Conservation (phyloP, 2,329 filamentous ascomycete genomes). For the Hypoxylon sp. region DNA sequence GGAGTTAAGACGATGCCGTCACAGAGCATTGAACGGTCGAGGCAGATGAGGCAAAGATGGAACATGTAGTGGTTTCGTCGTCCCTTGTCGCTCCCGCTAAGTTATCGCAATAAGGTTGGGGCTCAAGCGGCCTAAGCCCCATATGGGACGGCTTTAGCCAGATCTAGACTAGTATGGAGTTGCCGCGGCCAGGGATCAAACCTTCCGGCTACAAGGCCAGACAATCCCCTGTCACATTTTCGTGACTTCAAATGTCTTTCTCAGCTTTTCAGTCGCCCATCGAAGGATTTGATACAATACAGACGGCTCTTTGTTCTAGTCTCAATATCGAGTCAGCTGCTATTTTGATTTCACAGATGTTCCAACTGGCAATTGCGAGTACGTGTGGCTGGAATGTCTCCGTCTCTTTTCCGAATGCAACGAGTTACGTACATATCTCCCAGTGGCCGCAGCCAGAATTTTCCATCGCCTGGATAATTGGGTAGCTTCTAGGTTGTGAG, state of each 20-base stretch:
- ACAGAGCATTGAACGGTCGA: constrained; percentile 45
- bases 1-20: constrained; percentile 33
- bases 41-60: constrained; percentile 61
- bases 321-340: constrained; percentile 5
- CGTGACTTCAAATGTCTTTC: constrained; percentile 14
- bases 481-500: constrained; percentile 7
- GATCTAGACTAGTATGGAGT: constrained; percentile 44
- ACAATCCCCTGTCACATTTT: constrained; percentile 41
- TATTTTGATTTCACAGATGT: constrained; percentile 6
- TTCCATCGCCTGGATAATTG: background rate
- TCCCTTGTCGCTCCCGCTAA: constrained; percentile 53
- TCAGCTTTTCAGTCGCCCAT: constrained; percentile 14
- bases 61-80: constrained; percentile 62
- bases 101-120: constrained; percentile 47
- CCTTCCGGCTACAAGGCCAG: constrained; percentile 34
- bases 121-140: constrained; percentile 44
- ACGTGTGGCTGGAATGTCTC: constrained; percentile 36
- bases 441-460: background rate
- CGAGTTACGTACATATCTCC: constrained; percentile 12
- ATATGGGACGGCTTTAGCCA: constrained; percentile 34
- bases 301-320: constrained; percentile 2
- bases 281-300: constrained; percentile 24
- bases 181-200: constrained; percentile 44
- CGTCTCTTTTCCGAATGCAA: background rate
- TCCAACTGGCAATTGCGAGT: constrained; percentile 7